phyloP scores from a whole-genome alignment of 78 protist genomes.

The Bodo saltans region DNA sequence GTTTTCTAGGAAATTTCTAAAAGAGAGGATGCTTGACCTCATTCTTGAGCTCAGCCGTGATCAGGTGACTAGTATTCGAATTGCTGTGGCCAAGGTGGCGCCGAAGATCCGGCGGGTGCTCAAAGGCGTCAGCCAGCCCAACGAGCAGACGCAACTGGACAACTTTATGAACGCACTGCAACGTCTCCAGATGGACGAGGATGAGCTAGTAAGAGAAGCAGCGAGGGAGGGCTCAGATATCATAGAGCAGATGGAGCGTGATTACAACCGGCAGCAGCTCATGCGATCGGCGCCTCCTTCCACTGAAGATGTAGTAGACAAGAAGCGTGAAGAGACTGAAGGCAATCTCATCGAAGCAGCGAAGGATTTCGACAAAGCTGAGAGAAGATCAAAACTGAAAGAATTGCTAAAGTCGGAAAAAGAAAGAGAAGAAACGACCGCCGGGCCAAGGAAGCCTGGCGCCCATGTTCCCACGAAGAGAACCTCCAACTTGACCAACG shows the following conservation, averaged over 20 bases:
- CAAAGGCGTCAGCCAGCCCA: not conserved
- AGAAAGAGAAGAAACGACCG: not conserved
- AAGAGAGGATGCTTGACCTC: not conserved
- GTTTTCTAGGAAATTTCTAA: not conserved
- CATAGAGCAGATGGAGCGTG: not conserved
- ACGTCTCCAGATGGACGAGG: not conserved
- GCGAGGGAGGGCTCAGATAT: not conserved
- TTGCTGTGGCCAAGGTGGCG: not conserved
- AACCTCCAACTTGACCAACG: constrained; percentile 6
- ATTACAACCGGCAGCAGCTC: not conserved
- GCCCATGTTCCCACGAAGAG: constrained; percentile 12
- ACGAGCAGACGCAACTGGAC: not conserved
- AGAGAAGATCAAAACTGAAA: not conserved
- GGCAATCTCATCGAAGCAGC: not conserved
- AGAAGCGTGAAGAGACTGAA: not conserved
- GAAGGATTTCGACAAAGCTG: not conserved
- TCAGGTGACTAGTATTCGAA: not conserved
- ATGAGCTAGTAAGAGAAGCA: not conserved
- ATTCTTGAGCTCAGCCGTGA: not conserved
- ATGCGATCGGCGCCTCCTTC: not conserved
- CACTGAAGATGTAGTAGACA: not conserved
- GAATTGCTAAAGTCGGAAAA: not conserved
- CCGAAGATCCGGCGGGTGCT: not conserved
- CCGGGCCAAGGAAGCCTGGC: not conserved
- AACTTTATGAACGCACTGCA: not conserved